A percentile compares a stretch with the other conserved stretches of the same genome.
phyloP scores from a whole-genome alignment of 208 protist species.

The Acanthamoeba sp. region DNA sequence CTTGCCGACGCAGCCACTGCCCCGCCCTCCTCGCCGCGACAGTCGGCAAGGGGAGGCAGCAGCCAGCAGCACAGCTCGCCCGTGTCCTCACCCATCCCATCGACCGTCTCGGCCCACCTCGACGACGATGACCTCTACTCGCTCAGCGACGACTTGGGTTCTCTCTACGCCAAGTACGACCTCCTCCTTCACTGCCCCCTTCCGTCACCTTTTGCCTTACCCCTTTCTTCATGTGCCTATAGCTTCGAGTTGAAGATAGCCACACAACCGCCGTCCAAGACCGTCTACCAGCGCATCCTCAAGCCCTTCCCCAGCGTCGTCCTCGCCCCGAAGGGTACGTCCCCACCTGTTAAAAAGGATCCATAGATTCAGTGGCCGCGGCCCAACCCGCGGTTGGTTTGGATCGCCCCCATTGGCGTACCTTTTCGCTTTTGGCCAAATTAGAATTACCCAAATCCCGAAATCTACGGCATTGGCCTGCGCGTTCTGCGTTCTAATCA shows the following conservation, averaged over 20 bases:
- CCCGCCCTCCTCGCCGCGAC: neutral
- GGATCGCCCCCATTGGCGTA: too few relatives aligned
- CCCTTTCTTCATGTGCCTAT: neutral
- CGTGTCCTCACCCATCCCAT: neutral
- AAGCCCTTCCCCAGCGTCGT: constrained; percentile 28
- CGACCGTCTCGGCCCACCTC: neutral
- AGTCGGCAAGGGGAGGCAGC: neutral
- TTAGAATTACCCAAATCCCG: too few relatives aligned
- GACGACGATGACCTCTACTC: neutral
- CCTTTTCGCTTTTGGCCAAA: too few relatives aligned
- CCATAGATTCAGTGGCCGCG: too few relatives aligned
- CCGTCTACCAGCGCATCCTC: constrained; percentile 61
- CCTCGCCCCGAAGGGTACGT: too few relatives aligned
- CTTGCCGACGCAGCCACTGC: too few relatives aligned
- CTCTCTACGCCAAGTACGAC: neutral
- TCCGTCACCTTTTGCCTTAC: neutral
- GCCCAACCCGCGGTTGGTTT: too few relatives aligned
- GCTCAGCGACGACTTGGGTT: neutral
- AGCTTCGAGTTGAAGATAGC: constrained; percentile 81
- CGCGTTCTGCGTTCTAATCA: too few relatives aligned
- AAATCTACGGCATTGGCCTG: too few relatives aligned
- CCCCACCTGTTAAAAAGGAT: too few relatives aligned
- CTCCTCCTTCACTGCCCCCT: neutral
- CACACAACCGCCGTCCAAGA: constrained; percentile 80
- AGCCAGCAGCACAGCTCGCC: neutral